Evolutionary conservation across 2,329 filamentous ascomycete species (phyloP).

Genomic region (Huntiella omanensis): DNA sequence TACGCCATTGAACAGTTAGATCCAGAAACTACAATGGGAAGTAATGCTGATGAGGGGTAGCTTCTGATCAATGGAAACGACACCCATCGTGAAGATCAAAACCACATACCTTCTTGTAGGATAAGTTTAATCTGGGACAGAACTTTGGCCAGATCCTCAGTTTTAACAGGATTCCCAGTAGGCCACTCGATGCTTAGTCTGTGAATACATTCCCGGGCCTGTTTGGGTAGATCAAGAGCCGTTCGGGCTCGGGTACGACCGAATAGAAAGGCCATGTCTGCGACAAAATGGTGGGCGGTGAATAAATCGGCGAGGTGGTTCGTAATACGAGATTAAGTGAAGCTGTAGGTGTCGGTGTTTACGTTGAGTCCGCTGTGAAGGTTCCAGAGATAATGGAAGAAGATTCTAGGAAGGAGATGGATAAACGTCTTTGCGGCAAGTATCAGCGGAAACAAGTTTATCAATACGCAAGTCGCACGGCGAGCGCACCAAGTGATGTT

Average conservation of each 20-base stretch:
- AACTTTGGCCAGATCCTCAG: conserved; percentile 72
- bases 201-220: conserved; percentile 20
- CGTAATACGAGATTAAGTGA: no score
- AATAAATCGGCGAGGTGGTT: no score
- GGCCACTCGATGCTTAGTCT: conserved; percentile 14
- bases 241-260: conserved; percentile 32
- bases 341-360: no score
- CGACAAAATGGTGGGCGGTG: no score
- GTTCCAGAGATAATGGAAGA: no score
- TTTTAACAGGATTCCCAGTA: conserved; percentile 27
- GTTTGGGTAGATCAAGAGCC: conserved; percentile 34
- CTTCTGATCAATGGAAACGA: background rate
- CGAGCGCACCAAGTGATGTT: no score
- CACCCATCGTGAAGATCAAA: background rate
- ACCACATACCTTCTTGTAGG: conserved; percentile 65
- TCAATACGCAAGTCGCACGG: no score
- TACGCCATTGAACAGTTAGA: background rate
- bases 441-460: no score
- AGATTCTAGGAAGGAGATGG: no score
- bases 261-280: conserved; percentile 35
- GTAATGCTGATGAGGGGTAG: background rate
- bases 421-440: no score
- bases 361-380: no score
- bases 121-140: conserved; percentile 82
- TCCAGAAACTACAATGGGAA: background rate